Percentiles rank a stretch among this genome's conserved stretches.
These are phyloP conservation scores for Candida dubliniensis DNA, from an alignment of 1,139 yeast genomes.

Conservation along the genomic window DNA sequence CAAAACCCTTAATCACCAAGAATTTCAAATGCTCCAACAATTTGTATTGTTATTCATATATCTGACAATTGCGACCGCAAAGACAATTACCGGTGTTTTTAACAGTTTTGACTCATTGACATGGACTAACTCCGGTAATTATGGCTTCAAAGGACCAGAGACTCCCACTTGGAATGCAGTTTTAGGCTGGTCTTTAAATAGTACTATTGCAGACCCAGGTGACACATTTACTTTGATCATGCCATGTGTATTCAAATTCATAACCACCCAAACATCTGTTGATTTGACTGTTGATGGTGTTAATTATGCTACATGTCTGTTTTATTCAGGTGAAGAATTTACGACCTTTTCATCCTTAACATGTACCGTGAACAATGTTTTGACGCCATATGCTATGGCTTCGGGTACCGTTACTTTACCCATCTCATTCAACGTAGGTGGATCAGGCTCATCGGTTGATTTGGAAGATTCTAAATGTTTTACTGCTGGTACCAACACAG, in stretches of 20 bases:
- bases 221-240: conserved; percentile 27
- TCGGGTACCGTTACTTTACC: conserved; percentile 24
- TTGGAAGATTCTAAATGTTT: conserved; percentile 21
- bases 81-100: conserved; percentile 9
- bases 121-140: conserved; percentile 6
- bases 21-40: no score
- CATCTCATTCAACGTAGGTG: conserved; percentile 29
- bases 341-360: conserved; percentile 23
- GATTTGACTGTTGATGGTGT: conserved; percentile 24
- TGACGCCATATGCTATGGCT: conserved; percentile 5
- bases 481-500: conserved; percentile 25
- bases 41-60: neutral
- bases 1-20: no score
- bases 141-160: conserved; percentile 13
- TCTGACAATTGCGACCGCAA: neutral
- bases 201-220: conserved; percentile 19
- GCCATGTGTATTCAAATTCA: conserved; percentile 28
- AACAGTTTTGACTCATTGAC: conserved; percentile 11
- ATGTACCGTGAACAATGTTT: conserved; percentile 23
- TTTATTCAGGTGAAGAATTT: conserved; percentile 23
- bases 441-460: conserved; percentile 21
- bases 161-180: conserved; percentile 26
- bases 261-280: conserved; percentile 15
- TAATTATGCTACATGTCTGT: conserved; percentile 27
- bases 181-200: conserved; percentile 25